Evolutionary conservation across 2,329 filamentous ascomycete genomes (phyloP), one percentile per base, ranked within the genome.

Genomic region (Fonsecaea multimorphosa): DNA sequence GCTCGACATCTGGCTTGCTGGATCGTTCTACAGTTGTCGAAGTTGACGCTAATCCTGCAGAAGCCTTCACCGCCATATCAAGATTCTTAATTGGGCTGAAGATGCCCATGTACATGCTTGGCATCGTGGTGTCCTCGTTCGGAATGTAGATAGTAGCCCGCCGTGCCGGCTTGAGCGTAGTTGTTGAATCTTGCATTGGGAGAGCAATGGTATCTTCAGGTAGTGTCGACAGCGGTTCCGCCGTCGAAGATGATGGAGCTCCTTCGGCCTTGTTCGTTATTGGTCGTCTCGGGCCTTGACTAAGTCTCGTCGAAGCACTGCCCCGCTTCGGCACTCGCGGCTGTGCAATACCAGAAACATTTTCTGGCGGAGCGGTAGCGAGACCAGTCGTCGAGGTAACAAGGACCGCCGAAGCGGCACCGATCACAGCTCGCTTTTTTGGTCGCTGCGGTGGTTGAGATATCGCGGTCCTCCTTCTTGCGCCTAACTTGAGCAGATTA

Each of bases 61-160:
- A 24, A 19, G 44, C 31, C 40, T 7, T 36, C 55, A 1, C 36
- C 3, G 2, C 60, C 38, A 51, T 32, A 8, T 68, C 66, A 9
- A 72, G 55, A 24, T 70, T 69, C 61, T 80, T 81, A 22, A 79
- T 64, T 1, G 78, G 78, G 64, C 77, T 80, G 67, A 80, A 80
- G 4, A 81, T 71, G 9, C 73, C 76, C 79, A 81, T 80, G 59
- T 80, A 81, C 36, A 78, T 75, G 27, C 74, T 80, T 4, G 79
- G 76, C 62, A 79, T 74, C 0, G 79, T 78, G 0, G 75, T 77
- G 65, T 81, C 77, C 44, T 81, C 78, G 0, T 76, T 73, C 0
- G 80, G 78, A 31, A 81, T 78, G 65, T 80, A 81, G 16, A 80
- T 74, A 2, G 78, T 80, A 32, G 76, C 74, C 27, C 77, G 75